phyloP scores from a whole-genome alignment of 441 rosid genomes.

The Populus tomentosa region DNA sequence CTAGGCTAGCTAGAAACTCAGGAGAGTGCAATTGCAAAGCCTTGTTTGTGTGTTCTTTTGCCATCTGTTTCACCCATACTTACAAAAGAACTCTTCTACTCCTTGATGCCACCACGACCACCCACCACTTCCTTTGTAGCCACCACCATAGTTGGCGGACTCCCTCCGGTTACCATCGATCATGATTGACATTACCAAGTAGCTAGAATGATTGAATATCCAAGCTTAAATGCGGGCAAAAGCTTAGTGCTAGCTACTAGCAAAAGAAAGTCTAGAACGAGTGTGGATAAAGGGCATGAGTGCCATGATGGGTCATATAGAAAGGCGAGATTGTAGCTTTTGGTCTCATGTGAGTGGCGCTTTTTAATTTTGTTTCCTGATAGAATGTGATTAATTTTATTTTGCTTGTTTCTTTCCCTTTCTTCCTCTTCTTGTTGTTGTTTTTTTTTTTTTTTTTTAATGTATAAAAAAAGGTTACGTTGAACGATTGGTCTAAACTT shows the following conservation, averaged over 20 bases:
- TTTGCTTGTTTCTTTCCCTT: not conserved
- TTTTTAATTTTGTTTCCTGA: not conserved
- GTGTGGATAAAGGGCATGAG: conserved; percentile 26
- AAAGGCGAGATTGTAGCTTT: conserved; percentile 49
- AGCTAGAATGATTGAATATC: not conserved
- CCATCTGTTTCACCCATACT: conserved; percentile 25
- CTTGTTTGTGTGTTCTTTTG: conserved; percentile 19
- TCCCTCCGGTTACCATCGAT: conserved; percentile 6
- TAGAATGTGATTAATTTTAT: not conserved
- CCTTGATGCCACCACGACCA: conserved; percentile 15
- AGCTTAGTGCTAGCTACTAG: not conserved
- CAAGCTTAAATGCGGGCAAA: not conserved
- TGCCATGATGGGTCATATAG: conserved; percentile 51
- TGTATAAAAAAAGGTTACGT: conserved; percentile 20
- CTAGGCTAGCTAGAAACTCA: conserved; percentile 41
- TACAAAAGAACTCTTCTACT: conserved; percentile 25
- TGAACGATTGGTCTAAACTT: conserved; percentile 37
- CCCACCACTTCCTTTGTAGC: conserved; percentile 14
- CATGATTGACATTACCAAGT: conserved; percentile 6
- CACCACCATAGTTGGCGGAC: conserved; percentile 10
- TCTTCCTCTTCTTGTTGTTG: not conserved
- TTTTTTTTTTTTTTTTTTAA: not conserved
- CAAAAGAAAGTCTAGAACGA: conserved; percentile 8
- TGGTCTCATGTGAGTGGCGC: conserved; percentile 23
- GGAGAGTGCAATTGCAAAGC: conserved; percentile 82